Conservation (phyloP, 2,329 filamentous ascomycete genomes). For the Hypoxylon sp. region DNA sequence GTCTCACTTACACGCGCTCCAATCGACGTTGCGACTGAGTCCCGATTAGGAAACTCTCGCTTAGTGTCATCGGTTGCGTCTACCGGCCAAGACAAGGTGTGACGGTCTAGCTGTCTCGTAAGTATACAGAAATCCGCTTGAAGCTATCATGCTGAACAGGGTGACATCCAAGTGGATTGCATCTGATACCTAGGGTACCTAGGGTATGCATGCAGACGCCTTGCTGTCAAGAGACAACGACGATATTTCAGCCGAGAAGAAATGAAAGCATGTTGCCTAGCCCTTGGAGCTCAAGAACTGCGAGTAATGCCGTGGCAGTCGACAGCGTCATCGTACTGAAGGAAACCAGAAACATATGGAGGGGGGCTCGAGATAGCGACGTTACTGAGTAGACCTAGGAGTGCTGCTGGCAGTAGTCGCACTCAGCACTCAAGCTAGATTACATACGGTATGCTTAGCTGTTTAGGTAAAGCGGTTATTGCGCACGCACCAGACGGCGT, state of each 20-base stretch:
- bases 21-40: conserved; percentile 17
- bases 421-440: too few species aligned
- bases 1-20: conserved; percentile 22
- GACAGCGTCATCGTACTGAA: conserved; percentile 70
- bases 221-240: conserved; percentile 48
- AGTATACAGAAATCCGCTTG: neutral
- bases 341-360: too few species aligned
- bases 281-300: conserved; percentile 73
- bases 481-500: conserved; percentile 66
- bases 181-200: neutral
- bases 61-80: neutral
- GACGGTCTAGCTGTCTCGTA: neutral
- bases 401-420: too few species aligned
- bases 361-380: too few species aligned
- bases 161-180: neutral
- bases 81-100: neutral
- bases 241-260: neutral
- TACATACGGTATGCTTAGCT: too few species aligned
- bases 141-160: neutral
- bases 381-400: conserved; percentile 76
- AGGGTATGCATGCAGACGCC: too few species aligned
- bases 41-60: conserved; percentile 3
- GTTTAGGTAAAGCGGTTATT: too few species aligned
- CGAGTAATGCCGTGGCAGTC: conserved; percentile 58
- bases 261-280: conserved; percentile 44